Evolutionary conservation across 1,284 basidiomycete species (phyloP).

Genomic region (Boletus sp.): DNA sequence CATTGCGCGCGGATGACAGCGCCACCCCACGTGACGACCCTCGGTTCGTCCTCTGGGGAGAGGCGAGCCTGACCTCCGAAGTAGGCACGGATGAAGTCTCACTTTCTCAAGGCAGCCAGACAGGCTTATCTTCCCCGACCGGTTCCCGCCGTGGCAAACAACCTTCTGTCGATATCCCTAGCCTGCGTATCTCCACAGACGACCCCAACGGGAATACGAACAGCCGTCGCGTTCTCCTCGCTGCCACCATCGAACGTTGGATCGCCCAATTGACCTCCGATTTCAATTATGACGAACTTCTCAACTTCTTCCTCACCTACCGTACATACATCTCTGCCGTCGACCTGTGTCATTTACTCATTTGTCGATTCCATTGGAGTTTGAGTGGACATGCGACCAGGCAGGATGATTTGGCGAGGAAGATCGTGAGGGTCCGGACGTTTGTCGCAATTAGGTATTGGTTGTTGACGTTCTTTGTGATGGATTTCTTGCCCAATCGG

Average conservation of each 20-base stretch:
- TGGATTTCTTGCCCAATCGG: constrained; percentile 80
- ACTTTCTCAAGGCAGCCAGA: constrained; percentile 47
- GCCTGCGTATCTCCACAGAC: constrained; percentile 25
- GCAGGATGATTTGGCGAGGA: constrained; percentile 62
- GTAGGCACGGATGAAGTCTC: constrained; percentile 46
- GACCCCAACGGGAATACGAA: constrained; percentile 16
- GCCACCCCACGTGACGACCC: constrained; percentile 78
- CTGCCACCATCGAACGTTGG: constrained; percentile 87
- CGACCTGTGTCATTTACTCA: constrained; percentile 74
- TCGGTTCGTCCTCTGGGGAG: constrained; percentile 86
- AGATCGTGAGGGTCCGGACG: constrained; percentile 79
- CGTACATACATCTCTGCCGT: constrained; percentile 73
- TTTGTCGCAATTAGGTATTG: constrained; percentile 85
- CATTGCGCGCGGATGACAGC: constrained; percentile 56
- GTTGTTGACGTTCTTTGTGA: constrained; percentile 81
- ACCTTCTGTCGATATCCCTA: constrained; percentile 33
- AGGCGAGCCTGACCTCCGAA: constrained; percentile 37
- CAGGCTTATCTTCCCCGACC: constrained; percentile 43
- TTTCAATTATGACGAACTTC: constrained; percentile 76
- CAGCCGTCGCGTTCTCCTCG: constrained; percentile 58
- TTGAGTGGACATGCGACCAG: constrained; percentile 50
- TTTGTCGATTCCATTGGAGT: constrained; percentile 85
- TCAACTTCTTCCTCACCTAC: constrained; percentile 86
- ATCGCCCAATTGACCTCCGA: constrained; percentile 83
- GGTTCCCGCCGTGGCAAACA: constrained; percentile 28